phyloP scores from a whole-genome alignment of 2,329 filamentous ascomycete genomes.

The Cladosporium sp. region DNA sequence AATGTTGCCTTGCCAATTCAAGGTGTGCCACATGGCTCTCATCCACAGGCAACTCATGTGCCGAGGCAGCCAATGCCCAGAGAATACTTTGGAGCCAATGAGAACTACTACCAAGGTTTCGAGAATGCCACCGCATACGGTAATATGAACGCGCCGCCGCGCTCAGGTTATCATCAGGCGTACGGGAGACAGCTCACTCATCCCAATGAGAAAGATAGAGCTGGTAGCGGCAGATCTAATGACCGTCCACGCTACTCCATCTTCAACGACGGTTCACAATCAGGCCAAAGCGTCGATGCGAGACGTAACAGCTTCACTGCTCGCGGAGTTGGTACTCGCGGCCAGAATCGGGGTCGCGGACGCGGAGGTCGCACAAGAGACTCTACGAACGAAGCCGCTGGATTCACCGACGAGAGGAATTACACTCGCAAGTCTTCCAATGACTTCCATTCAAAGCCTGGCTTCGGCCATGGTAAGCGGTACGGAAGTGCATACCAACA shows the following conservation, averaged over 20 bases:
- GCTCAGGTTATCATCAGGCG: no score
- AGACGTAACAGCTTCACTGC: constrained; percentile 1
- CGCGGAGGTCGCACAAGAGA: not conserved
- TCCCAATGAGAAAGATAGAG: no score
- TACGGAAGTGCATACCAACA: constrained; percentile 2
- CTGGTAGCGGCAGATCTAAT: not conserved
- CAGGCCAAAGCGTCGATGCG: not conserved
- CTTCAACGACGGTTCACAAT: constrained; percentile 1
- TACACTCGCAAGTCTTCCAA: not conserved
- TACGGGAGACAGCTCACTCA: no score
- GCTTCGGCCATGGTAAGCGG: not conserved
- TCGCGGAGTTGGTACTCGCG: not conserved
- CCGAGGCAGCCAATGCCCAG: no score
- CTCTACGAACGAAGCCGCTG: not conserved
- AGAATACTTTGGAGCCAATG: no score
- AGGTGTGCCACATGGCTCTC: no score
- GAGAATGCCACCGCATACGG: no score
- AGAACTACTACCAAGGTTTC: no score
- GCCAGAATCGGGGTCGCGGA: not conserved
- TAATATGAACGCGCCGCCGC: no score
- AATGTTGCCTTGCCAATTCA: no score
- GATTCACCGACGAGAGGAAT: not conserved
- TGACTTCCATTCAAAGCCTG: not conserved
- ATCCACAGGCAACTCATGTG: no score
- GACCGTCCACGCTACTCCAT: not conserved